A percentile compares a stretch with the other conserved stretches of the same genome.
These are phyloP conservation scores for Artomyces pyxidatus DNA, from an alignment of 768 basidiomycete species.

Conservation along the genomic window DNA sequence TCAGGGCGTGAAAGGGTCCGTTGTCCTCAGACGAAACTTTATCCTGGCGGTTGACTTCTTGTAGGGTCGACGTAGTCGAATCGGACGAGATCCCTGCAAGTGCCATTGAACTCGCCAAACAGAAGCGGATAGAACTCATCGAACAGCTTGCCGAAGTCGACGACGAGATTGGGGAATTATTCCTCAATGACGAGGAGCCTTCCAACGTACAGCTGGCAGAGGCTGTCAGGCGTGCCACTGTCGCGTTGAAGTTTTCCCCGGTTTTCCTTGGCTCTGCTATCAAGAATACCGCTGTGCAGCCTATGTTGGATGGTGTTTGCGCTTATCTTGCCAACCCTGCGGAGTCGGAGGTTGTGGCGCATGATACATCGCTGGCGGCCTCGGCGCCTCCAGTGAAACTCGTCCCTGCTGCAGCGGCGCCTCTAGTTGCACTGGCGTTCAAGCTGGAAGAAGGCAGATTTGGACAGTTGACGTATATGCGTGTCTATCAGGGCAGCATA, in stretches of 20 bases:
- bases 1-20: constrained; percentile 88
- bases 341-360: constrained; percentile 70
- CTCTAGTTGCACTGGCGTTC: constrained; percentile 92
- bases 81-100: constrained; percentile 82
- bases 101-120: constrained; percentile 63
- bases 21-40: constrained; percentile 1
- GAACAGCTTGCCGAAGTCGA: constrained; percentile 96
- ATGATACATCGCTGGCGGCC: constrained; percentile 67
- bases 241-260: constrained; percentile 85
- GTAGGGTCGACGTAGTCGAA: constrained; percentile 68
- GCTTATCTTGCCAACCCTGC: constrained; percentile 89
- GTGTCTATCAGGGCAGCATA: constrained; percentile 93
- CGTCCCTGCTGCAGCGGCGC: constrained; percentile 74
- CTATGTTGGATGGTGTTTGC: constrained; percentile 90
- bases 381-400: constrained; percentile 66
- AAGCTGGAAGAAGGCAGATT: constrained; percentile 97
- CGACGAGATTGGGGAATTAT: constrained; percentile 86
- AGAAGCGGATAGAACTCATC: constrained; percentile 85
- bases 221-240: constrained; percentile 86
- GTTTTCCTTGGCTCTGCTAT: constrained; percentile 97
- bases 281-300: constrained; percentile 94
- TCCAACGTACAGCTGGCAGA: constrained; percentile 62
- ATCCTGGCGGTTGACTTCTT: background rate
- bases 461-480: constrained; percentile 96
- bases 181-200: constrained; percentile 78